Evolutionary conservation across 2,329 filamentous ascomycete genomes (phyloP).

Genomic region (Penicillium sp.): DNA sequence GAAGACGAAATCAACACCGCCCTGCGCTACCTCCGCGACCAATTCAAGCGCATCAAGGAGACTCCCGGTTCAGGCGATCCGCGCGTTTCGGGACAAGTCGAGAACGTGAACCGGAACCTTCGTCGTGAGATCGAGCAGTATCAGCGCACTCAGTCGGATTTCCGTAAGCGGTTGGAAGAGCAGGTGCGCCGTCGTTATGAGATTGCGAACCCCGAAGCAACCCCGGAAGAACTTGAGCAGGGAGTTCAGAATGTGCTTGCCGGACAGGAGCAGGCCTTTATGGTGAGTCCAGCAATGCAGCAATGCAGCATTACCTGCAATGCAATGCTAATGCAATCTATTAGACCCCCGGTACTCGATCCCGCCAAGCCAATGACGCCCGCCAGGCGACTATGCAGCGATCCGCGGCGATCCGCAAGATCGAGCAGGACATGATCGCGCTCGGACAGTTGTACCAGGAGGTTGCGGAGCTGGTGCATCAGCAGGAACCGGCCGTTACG

Average conservation of each 20-base stretch:
- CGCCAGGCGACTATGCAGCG: slow-evolving; percentile 78
- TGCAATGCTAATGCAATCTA: not conserved
- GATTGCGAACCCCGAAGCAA: slow-evolving; percentile 82
- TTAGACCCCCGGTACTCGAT: slow-evolving; percentile 48
- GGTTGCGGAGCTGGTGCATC: slow-evolving; percentile 80
- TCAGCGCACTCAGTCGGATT: slow-evolving; percentile 78
- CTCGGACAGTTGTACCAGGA: slow-evolving; percentile 87
- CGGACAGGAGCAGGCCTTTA: slow-evolving; percentile 76
- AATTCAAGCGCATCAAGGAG: slow-evolving; percentile 81
- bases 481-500: slow-evolving; percentile 80
- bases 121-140: slow-evolving; percentile 81
- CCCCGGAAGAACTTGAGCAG: slow-evolving; percentile 75
- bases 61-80: slow-evolving; percentile 74
- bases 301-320: no score
- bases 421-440: slow-evolving; percentile 87
- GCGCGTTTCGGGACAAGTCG: slow-evolving; percentile 79
- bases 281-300: slow-evolving; percentile 62
- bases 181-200: slow-evolving; percentile 89
- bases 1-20: slow-evolving; percentile 79
- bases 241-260: slow-evolving; percentile 72
- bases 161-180: slow-evolving; percentile 77
- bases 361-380: slow-evolving; percentile 79
- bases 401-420: slow-evolving; percentile 86
- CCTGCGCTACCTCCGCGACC: slow-evolving; percentile 78
- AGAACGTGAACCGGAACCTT: slow-evolving; percentile 76